Evolutionary conservation across 345 rosid species (phyloP).

Genomic region (Balakata baccata): DNA sequence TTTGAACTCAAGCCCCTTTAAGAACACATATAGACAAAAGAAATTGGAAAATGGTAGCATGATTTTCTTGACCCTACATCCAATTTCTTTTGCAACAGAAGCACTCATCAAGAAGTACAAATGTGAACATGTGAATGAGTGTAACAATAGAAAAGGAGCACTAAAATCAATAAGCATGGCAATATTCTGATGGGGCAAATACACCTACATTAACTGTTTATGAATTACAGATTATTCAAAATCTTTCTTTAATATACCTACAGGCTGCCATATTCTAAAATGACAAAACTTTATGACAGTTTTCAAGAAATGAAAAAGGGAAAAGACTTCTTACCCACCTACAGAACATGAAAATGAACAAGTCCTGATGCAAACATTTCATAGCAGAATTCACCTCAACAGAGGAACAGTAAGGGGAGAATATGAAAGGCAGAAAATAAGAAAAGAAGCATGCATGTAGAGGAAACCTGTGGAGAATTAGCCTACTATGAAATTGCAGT

Average conservation of each 20-base stretch:
- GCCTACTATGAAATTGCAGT: too few species aligned
- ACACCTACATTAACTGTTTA: neutral
- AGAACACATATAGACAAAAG: too few species aligned
- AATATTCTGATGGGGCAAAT: neutral
- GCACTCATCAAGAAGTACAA: slow-evolving; percentile 3
- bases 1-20: neutral
- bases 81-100: slow-evolving; percentile 12
- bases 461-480: neutral
- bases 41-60: neutral
- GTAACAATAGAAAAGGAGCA: neutral
- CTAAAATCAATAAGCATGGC: neutral
- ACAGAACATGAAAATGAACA: neutral
- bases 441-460: neutral
- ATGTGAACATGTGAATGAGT: neutral
- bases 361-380: slow-evolving; percentile 1
- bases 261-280: too few species aligned
- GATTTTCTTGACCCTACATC: slow-evolving; percentile 24
- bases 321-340: neutral
- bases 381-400: neutral
- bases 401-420: neutral
- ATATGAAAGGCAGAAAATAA: neutral
- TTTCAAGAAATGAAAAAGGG: neutral
- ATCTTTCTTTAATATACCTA: too few species aligned
- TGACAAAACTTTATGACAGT: neutral
- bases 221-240: neutral